Conservation (phyloP, 1,284 basidiomycete genomes). For the Ceratobasidium sp. region DNA sequence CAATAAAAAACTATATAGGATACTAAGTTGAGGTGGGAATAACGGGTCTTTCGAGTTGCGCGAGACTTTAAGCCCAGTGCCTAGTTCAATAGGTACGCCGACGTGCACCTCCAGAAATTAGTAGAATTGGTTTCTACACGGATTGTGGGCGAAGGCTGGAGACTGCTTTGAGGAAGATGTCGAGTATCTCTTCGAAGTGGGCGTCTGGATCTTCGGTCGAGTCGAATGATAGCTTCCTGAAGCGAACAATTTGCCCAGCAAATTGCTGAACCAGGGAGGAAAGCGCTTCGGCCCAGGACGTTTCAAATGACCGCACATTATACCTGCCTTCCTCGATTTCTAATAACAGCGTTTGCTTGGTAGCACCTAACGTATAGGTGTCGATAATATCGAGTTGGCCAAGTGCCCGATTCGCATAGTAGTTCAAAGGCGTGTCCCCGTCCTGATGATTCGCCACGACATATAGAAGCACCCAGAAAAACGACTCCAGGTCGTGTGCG, state of each 20-base stretch:
- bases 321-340: neutral
- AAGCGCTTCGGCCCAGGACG: neutral
- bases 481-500: conserved; percentile 20
- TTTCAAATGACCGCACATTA: neutral
- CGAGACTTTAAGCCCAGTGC: no score
- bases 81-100: no score
- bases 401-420: neutral
- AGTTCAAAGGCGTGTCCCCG: neutral
- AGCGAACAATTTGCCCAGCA: neutral
- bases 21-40: no score
- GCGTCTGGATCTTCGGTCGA: neutral
- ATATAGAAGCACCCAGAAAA: conserved; percentile 27
- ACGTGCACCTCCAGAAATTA: no score
- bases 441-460: conserved; percentile 11
- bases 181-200: neutral
- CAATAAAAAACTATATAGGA: no score
- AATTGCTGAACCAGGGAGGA: neutral
- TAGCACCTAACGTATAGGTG: neutral
- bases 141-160: no score
- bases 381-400: neutral
- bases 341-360: neutral
- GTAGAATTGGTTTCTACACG: no score
- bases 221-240: neutral
- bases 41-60: no score
- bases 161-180: neutral